Evolutionary conservation across 352 stramenopile species (phyloP), one percentile per base, ranked within the genome.

Genomic region (Aphanomyces cochlioides): DNA sequence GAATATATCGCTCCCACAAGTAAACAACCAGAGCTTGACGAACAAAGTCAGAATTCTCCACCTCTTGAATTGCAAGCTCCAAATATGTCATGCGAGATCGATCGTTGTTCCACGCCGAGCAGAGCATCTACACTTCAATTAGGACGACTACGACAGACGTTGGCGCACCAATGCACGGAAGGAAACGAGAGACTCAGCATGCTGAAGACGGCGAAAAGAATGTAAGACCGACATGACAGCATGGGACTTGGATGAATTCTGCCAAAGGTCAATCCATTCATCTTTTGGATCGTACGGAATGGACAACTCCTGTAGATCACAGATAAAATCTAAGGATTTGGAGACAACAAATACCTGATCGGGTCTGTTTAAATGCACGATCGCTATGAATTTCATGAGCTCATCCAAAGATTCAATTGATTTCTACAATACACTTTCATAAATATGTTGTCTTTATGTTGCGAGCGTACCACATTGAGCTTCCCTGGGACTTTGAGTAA

Each of bases 41-140:
- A 19, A 91, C 48, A 47, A 74, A 72, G 21, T 72, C 64, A 12
- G 74, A 73, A 12, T 12, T 50, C 40, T 90, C 81, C 4, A 92
- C 69, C 63, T 93, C 85, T 8, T 78, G 69, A 47, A 93, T 67
- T 2, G 87, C 87, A 68, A 90, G 81, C 50, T 90, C 84, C 10
- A 95, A 75, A 53, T 93, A 85, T n/a, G 84, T 82, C 87, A 95
- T 93, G 36, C 92, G 80, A 0, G 87, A 90, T 65, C 87, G 83
- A 57, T 92, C 84, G 4, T 83, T 77, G 64, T 93, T 95, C 87
- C 87, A 95, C 34, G 85, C 84, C 6, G 83, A 73, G 63, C 84
- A 93, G 1, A 95, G 74, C 21, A 89, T 61, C 54, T 61, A 41
- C n/a, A 53, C n/a, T 15, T 53, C n/a, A 15, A 15, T 28, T 28